Evolutionary conservation across 2,329 filamentous ascomycete genomes (phyloP).

Genomic region (Diaporthe destruens): DNA sequence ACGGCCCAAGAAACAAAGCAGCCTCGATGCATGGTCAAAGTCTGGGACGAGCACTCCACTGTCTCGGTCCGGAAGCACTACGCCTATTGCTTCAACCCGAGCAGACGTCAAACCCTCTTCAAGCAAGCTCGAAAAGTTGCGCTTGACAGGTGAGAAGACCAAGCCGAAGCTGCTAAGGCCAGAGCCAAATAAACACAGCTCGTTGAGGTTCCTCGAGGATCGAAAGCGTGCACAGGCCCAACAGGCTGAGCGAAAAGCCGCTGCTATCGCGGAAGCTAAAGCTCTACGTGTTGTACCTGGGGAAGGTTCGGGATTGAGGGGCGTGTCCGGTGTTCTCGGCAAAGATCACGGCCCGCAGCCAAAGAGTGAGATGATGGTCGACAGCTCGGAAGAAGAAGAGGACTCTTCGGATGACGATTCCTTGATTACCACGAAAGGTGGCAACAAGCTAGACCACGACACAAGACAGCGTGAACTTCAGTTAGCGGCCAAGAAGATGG

Average conservation of each 20-base stretch:
- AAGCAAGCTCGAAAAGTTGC: constrained; percentile 41
- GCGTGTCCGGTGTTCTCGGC: constrained; percentile 76
- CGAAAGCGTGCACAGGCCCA: constrained; percentile 82
- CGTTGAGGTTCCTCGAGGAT: constrained; percentile 75
- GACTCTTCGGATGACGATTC: constrained; percentile 70
- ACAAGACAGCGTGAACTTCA: constrained; percentile 48
- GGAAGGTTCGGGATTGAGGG: constrained; percentile 82
- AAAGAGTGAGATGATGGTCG: constrained; percentile 92
- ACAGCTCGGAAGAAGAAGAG: constrained; percentile 81
- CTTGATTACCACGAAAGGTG: constrained; percentile 50
- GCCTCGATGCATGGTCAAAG: constrained; percentile 72
- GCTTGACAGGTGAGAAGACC: constrained; percentile 51
- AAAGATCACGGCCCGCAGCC: constrained; percentile 82
- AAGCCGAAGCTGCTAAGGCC: constrained; percentile 48
- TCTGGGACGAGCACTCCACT: constrained; percentile 53
- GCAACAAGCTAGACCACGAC: constrained; percentile 55
- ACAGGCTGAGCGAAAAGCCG: constrained; percentile 78
- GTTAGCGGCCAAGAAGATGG: constrained; percentile 69
- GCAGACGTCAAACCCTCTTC: constrained; percentile 28
- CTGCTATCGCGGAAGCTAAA: constrained; percentile 77
- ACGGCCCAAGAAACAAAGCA: constrained; percentile 67
- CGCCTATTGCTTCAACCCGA: constrained; percentile 43
- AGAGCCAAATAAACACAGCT: constrained; percentile 53
- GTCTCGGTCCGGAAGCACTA: constrained; percentile 44
- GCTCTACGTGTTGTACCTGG: constrained; percentile 68